These are phyloP conservation scores for Talaromyces thailandensis DNA, from an alignment of 495 filamentous ascomycete genomes.

Conservation along the genomic window DNA sequence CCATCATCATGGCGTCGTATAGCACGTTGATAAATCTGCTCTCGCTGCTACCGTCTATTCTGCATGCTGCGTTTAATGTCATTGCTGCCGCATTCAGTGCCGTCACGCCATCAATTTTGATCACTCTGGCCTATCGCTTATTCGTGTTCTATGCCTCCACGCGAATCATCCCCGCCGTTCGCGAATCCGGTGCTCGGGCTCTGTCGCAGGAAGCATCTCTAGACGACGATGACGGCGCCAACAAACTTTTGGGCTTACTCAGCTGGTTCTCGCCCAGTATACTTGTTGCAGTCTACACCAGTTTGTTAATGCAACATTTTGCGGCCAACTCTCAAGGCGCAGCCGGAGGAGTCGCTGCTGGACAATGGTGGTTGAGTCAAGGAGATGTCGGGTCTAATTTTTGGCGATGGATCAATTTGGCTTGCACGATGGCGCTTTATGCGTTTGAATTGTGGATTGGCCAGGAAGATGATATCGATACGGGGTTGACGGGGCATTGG, in stretches of 20 bases:
- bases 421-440: slow-evolving; percentile 79
- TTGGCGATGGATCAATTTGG: slow-evolving; percentile 90
- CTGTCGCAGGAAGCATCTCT: slow-evolving; percentile 74
- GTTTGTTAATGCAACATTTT: slow-evolving; percentile 91
- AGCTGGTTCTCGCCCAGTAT: slow-evolving; percentile 91
- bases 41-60: slow-evolving; percentile 69
- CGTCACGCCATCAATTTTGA: slow-evolving; percentile 89
- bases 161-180: slow-evolving; percentile 90
- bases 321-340: slow-evolving; percentile 50
- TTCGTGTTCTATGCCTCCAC: slow-evolving; percentile 91
- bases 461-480: slow-evolving; percentile 61
- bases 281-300: slow-evolving; percentile 93
- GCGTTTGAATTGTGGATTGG: slow-evolving; percentile 80
- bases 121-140: slow-evolving; percentile 84
- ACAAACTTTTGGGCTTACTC: slow-evolving; percentile 66
- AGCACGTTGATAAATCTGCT: slow-evolving; percentile 81
- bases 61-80: slow-evolving; percentile 78
- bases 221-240: slow-evolving; percentile 77
- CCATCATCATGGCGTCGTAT: slow-evolving; percentile 98
- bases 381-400: slow-evolving; percentile 73
- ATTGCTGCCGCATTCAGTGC: slow-evolving; percentile 83
- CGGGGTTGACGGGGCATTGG: slow-evolving; percentile 70
- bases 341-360: slow-evolving; percentile 40
- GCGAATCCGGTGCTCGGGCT: slow-evolving; percentile 72
- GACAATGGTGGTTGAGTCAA: slow-evolving; percentile 79